Conservation (phyloP, 306 rosid genomes). For the Mimosa pudica region DNA sequence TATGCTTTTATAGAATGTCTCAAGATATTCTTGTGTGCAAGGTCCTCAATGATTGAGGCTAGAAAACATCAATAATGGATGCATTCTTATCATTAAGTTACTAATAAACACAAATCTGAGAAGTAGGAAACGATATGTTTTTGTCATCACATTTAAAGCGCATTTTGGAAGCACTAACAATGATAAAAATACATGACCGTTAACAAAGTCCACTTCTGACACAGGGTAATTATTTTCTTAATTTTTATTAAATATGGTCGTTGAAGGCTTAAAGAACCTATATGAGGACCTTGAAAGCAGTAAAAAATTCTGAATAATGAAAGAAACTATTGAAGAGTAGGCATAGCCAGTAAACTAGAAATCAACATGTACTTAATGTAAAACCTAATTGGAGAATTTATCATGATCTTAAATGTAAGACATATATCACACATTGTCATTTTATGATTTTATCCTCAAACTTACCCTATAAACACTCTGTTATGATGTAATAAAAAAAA, state of each 20-base stretch:
- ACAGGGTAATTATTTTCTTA: neutral
- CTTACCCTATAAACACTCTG: no score
- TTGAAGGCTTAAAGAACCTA: neutral
- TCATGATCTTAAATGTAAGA: no score
- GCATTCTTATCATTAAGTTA: neutral
- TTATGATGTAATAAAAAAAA: no score
- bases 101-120: neutral
- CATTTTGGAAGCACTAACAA: neutral
- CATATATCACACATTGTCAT: no score
- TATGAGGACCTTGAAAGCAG: neutral
- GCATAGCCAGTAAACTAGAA: neutral
- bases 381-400: no score
- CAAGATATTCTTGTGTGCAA: neutral
- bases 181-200: neutral
- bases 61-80: neutral
- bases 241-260: no score
- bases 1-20: neutral
- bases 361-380: neutral
- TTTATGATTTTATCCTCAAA: no score
- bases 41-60: conserved; percentile 1
- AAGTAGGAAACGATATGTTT: neutral
- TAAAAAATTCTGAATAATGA: neutral
- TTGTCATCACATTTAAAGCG: neutral
- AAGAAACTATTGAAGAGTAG: neutral
- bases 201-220: neutral